phyloP scores from a whole-genome alignment of 169 alveolate species.

The Eimeria mitis region DNA sequence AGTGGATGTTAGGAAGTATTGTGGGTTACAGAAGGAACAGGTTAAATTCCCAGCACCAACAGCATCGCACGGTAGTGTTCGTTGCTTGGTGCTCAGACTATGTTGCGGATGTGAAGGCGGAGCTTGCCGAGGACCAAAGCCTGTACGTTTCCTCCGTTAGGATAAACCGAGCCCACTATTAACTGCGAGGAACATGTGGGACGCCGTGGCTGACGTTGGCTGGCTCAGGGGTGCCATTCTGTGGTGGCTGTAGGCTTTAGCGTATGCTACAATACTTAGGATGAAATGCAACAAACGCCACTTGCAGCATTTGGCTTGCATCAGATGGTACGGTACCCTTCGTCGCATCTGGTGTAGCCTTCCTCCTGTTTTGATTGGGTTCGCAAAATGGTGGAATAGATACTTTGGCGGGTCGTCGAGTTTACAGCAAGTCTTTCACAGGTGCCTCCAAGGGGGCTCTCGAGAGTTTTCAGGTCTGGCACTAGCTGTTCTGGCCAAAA shows the following conservation, averaged over 20 bases:
- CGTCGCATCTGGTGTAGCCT: background rate
- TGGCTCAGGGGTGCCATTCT: background rate
- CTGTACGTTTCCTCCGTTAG: background rate
- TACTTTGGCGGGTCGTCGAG: background rate
- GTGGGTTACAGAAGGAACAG: background rate
- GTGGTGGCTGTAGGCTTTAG: background rate
- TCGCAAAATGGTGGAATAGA: background rate
- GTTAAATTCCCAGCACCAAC: background rate
- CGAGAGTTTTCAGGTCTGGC: background rate
- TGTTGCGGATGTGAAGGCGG: background rate
- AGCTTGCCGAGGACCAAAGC: background rate
- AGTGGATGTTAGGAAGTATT: no score
- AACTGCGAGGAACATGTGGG: background rate
- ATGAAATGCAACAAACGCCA: background rate
- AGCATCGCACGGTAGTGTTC: background rate
- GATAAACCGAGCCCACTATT: background rate
- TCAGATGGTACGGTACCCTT: background rate
- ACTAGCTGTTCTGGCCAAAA: background rate
- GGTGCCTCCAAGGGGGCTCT: no score
- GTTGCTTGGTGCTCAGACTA: background rate
- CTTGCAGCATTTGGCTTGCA: background rate
- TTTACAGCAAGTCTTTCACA: background rate
- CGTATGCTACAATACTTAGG: background rate
- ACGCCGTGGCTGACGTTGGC: background rate
- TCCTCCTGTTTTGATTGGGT: background rate